These are phyloP conservation scores for Nakaseomyces sp. DNA, from an alignment of 1,139 yeast species.

Conservation along the genomic window DNA sequence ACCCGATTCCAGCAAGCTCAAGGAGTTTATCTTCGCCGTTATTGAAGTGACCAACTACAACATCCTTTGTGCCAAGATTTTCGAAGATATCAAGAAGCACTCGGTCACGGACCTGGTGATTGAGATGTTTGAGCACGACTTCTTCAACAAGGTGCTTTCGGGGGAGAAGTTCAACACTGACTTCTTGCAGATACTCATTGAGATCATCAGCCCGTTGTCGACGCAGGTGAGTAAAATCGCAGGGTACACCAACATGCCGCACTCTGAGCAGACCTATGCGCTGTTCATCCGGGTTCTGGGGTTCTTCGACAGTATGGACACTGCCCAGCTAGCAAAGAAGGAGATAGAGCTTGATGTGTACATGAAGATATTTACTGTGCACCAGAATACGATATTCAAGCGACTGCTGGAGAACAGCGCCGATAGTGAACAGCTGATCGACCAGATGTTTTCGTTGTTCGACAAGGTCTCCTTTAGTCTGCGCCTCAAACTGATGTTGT, in stretches of 20 bases:
- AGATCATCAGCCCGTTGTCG: constrained; percentile 21
- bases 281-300: constrained; percentile 14
- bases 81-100: constrained; percentile 20
- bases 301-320: constrained; percentile 12
- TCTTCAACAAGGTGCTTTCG: constrained; percentile 18
- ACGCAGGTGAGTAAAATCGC: constrained; percentile 15
- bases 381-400: constrained; percentile 23
- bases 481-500: constrained; percentile 49
- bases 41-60: constrained; percentile 19
- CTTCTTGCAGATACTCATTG: constrained; percentile 20
- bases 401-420: constrained; percentile 15
- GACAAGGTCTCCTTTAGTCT: constrained; percentile 34
- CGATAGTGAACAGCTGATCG: constrained; percentile 11
- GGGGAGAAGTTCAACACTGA: constrained; percentile 8
- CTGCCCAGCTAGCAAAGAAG: constrained; percentile 9
- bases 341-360: constrained; percentile 20
- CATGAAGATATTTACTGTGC: constrained; percentile 26
- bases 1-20: constrained; percentile 6
- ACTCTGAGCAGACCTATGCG: constrained; percentile 14
- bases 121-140: constrained; percentile 21
- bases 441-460: constrained; percentile 19
- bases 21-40: constrained; percentile 18
- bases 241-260: constrained; percentile 9
- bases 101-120: constrained; percentile 14
- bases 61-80: constrained; percentile 23